Evolutionary conservation across 495 filamentous ascomycete genomes (phyloP), one percentile per base, ranked within the genome.

Genomic region (Tetracladium marchalianum): DNA sequence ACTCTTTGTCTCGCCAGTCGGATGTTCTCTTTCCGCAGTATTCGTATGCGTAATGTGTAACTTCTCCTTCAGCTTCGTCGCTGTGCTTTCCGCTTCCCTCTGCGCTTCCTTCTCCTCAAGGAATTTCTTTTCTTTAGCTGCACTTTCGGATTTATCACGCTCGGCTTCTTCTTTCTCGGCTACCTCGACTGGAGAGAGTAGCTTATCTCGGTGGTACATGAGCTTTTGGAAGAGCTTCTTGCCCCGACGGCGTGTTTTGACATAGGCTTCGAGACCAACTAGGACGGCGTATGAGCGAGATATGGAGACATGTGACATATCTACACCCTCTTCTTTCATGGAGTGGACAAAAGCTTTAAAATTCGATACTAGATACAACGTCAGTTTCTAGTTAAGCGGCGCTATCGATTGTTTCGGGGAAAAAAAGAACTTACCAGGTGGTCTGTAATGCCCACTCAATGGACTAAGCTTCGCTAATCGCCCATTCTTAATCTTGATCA

Each of bases 401-500:
- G 43, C 63, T 8, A 76, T 60, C 22, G 22, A 27, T 27, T 3
- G 3, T 27, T 27, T 27, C 22, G 7, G 3, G 3, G 3, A 27
- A 2, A 11, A 5, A 27, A 9, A 24, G 11, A 31, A 40, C 47
- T 34, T 43, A 58, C 55, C 55, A 0, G 90, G 85, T 1, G 90
- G 90, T 11, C 86, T 77, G 64, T 96, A 96, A 62, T 96, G 90
- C 1, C 90, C 90, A 46, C 77, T 84, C 0, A 87, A 62, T 35
- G 75, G 69, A 9, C 63, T 73, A 17, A 77, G 63, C 36, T 60
- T 69, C 9, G 69, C 62, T 27, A 96, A 53, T 32, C 84, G 76
- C 10, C 90, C 90, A 47, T 88, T 70, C 52, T 84, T 83, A 40
- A 95, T 80, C 59, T 83, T 89, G 51, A 95, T 89, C 35, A 90